phyloP scores from a whole-genome alignment of 2,329 filamentous ascomycete species.

The Pseudopyrenochaeta lycopersici region DNA sequence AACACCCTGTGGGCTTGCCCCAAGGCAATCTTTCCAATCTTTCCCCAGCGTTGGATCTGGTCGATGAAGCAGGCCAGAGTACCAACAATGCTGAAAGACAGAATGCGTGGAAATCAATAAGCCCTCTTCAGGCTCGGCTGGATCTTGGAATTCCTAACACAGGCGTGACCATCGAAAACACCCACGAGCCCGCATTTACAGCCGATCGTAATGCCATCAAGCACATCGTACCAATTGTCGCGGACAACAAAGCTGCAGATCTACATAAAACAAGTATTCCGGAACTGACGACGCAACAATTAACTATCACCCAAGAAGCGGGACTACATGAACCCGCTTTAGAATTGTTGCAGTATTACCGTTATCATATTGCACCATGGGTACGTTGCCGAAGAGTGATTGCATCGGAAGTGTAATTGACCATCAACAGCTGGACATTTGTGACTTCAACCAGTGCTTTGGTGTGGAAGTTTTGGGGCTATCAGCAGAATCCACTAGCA shows the following conservation, averaged over 20 bases:
- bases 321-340: constrained; percentile 29
- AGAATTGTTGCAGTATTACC: constrained; percentile 55
- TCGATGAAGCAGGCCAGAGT: neutral
- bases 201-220: neutral
- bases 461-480: constrained; percentile 61
- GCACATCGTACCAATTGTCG: neutral
- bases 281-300: neutral
- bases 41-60: neutral
- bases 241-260: no score
- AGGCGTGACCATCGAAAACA: neutral
- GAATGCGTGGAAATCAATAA: neutral
- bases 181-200: neutral
- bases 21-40: neutral
- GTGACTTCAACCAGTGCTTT: constrained; percentile 63
- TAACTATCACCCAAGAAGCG: no score
- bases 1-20: neutral
- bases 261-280: neutral
- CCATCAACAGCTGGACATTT: constrained; percentile 62
- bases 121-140: neutral
- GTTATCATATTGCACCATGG: constrained; percentile 64
- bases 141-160: neutral
- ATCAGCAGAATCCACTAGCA: constrained; percentile 55
- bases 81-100: no score
- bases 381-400: constrained; percentile 34
- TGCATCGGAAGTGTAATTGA: neutral